Evolutionary conservation across 2,329 filamentous ascomycete genomes (phyloP), one percentile per base, ranked within the genome.

Genomic region (Curvularia lunata): DNA sequence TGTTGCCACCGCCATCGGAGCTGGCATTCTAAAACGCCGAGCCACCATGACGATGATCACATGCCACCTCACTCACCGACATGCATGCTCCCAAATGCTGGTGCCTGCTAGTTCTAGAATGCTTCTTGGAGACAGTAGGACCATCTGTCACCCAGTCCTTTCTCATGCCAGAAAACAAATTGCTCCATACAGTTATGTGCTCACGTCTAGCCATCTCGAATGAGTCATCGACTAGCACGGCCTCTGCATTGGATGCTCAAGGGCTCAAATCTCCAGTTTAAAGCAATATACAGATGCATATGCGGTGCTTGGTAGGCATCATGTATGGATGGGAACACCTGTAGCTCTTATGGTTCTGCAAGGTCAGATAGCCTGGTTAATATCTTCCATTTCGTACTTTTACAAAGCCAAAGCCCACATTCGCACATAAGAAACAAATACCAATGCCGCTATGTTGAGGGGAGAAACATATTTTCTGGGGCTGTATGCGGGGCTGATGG

Each of bases 371-470:
- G 13, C 3, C 30, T 48, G 40, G 42, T 50, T n/a, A 40, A 55
- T 41, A 40, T 52, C 48, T 54, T 57, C 52, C 64, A 66, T 64
- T 59, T 61, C 54, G 52, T 69, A 70, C 61, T 67, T 58, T 62
- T 68, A 69, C 67, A 69, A 59, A 48, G 45, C 56, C 43, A 51
- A 58, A 48, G 54, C 37, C 54, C 57, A 42, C 40, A 45, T 43
- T 38, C 50, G 52, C 54, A 53, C 48, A 54, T 52, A 45, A 46
- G 48, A 60, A 66, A 58, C 62, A 45, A 62, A 58, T 43, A 69
- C 58, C 49, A 54, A 66, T 70, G 63, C 59, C 65, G 68, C 67
- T 70, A 73, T 74, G 69, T 67, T 27, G 51, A 48, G 60, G 62
- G 58, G 58, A 56, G 59, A 61, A 56, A 58, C 40, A 38, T 43